Conservation (phyloP, 441 rosid genomes). For the Aleurites moluccanus region DNA sequence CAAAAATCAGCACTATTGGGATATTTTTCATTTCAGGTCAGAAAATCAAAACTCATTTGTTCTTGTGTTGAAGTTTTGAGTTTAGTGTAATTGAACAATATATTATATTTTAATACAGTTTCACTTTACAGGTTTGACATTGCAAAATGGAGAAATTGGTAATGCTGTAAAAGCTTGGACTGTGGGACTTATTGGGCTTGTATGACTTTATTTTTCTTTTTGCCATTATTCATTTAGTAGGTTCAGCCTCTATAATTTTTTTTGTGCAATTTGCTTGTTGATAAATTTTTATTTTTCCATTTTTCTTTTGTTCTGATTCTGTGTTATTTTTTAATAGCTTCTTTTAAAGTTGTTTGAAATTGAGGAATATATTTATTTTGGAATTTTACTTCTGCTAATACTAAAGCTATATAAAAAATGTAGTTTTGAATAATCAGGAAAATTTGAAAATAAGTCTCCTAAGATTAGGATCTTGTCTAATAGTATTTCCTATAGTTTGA, state of each 20-base stretch:
- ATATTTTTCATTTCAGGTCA: constrained; percentile 84
- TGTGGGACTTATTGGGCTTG: constrained; percentile 87
- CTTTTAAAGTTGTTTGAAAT: not conserved
- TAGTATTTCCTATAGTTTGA: no score
- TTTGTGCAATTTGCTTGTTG: not conserved
- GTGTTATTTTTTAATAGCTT: not conserved
- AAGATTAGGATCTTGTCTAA: no score
- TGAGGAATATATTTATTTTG: not conserved
- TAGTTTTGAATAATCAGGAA: not conserved
- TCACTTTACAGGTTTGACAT: constrained; percentile 59
- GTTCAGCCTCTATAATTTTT: constrained; percentile 33
- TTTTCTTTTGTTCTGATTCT: not conserved
- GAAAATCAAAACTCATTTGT: not conserved
- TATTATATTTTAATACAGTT: not conserved
- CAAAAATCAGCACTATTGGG: constrained; percentile 74
- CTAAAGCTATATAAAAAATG: no score
- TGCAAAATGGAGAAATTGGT: constrained; percentile 74
- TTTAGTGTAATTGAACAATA: no score
- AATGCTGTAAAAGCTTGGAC: constrained; percentile 89
- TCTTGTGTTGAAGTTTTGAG: not conserved
- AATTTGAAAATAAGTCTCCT: not conserved
- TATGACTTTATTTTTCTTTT: constrained; percentile 55
- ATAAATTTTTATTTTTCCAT: not conserved
- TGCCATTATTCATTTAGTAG: constrained; percentile 40
- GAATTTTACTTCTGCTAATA: no score